These are phyloP conservation scores for Urtica urens DNA, from an alignment of 306 rosid species.

Conservation along the genomic window DNA sequence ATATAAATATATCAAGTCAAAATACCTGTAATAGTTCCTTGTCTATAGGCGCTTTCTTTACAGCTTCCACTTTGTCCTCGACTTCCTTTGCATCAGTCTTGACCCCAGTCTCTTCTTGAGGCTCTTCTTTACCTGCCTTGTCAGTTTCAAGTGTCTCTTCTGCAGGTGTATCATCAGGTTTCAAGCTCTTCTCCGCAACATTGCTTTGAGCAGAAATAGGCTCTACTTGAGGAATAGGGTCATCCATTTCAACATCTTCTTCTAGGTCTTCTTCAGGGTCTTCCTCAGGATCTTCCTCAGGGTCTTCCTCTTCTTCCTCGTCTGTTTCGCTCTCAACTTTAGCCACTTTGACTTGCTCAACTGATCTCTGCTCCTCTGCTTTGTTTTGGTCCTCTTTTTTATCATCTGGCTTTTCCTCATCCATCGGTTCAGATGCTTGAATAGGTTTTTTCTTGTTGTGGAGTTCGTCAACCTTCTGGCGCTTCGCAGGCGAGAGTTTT, in stretches of 20 bases:
- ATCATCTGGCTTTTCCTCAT: constrained; percentile 11
- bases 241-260: constrained; percentile 68
- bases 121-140: constrained; percentile 28
- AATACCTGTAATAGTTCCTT: constrained; percentile 78
- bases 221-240: constrained; percentile 35
- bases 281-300: constrained; percentile 15
- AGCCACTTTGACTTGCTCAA: constrained; percentile 33
- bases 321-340: constrained; percentile 63
- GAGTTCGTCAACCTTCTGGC: constrained; percentile 40
- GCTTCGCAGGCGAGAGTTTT: constrained; percentile 36
- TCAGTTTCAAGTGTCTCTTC: constrained; percentile 34
- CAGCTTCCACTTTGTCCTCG: constrained; percentile 34
- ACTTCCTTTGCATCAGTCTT: constrained; percentile 30
- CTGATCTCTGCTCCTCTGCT: constrained; percentile 26
- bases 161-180: constrained; percentile 32
- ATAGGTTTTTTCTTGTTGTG: constrained; percentile 35
- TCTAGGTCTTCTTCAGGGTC: constrained; percentile 50
- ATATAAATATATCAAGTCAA: not conserved
- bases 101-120: constrained; percentile 27
- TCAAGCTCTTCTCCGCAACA: constrained; percentile 18
- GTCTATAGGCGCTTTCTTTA: constrained; percentile 52
- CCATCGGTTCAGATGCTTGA: constrained; percentile 24
- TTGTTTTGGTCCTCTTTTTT: constrained; percentile 15
- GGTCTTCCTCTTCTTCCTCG: constrained; percentile 38
- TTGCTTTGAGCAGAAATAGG: constrained; percentile 29